A percentile compares a stretch with the other conserved stretches of the same genome.
Conservation (phyloP, 2,329 filamentous ascomycete species). For the Pseudofabraea citricarpa region DNA sequence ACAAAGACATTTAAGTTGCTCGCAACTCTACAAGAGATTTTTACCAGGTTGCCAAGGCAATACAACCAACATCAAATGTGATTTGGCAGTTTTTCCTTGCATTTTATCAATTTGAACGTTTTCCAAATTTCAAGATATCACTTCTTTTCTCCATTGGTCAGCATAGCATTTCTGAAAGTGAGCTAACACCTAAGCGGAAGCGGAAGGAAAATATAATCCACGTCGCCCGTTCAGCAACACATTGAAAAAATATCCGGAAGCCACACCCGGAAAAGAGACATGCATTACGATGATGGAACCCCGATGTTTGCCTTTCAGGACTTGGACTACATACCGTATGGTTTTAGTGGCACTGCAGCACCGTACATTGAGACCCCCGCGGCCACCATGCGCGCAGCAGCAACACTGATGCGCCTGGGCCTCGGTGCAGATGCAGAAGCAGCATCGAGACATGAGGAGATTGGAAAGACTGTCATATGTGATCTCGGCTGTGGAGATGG, state of each 20-base stretch:
- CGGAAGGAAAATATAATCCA: neutral
- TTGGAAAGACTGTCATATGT: constrained; percentile 11
- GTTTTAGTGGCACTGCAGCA: constrained; percentile 11
- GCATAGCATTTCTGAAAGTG: neutral
- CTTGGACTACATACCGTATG: constrained; percentile 18
- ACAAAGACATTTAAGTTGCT: too few relatives aligned
- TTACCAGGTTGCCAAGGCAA: too few relatives aligned
- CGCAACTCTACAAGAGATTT: too few relatives aligned
- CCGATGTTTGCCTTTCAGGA: constrained; percentile 25
- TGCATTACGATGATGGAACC: constrained; percentile 16
- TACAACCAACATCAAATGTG: too few relatives aligned
- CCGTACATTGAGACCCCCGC: constrained; percentile 18
- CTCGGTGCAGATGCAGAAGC: neutral
- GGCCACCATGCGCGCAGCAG: constrained; percentile 19
- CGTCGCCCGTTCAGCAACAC: neutral
- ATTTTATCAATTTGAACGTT: too few relatives aligned
- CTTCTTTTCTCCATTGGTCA: neutral
- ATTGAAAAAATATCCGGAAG: neutral
- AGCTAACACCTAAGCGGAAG: neutral
- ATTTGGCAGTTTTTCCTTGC: too few relatives aligned
- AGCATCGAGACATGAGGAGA: constrained; percentile 3
- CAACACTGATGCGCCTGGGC: constrained; percentile 16
- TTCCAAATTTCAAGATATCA: neutral
- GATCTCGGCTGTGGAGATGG: constrained; percentile 20
- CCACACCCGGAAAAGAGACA: neutral